phyloP scores from a whole-genome alignment of 345 rosid species.

The Pistacia vera region DNA sequence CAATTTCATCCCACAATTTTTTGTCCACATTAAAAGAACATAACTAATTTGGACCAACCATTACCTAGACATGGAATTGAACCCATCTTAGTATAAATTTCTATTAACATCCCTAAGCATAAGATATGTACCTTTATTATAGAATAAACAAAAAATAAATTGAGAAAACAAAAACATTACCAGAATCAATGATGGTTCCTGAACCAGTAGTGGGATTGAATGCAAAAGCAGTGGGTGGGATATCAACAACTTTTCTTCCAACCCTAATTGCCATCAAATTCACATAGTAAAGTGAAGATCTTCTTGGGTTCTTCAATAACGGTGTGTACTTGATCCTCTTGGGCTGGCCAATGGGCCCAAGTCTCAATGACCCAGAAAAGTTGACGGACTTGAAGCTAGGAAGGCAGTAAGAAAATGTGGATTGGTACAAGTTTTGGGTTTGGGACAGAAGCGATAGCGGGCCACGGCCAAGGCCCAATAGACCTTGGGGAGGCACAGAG shows the following conservation, averaged over 20 bases:
- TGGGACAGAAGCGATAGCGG: slow-evolving; percentile 80
- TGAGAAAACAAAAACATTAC: slow-evolving; percentile 29
- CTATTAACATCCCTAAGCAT: too few species aligned
- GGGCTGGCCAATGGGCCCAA: slow-evolving; percentile 86
- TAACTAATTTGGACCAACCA: neutral
- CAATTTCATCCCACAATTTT: neutral
- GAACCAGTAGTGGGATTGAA: slow-evolving; percentile 76
- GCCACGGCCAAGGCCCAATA: slow-evolving; percentile 87
- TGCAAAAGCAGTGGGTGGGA: slow-evolving; percentile 70
- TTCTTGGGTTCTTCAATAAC: slow-evolving; percentile 71
- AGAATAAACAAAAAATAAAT: too few species aligned
- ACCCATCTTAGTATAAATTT: too few species aligned
- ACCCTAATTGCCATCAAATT: slow-evolving; percentile 74
- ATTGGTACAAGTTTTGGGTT: slow-evolving; percentile 63
- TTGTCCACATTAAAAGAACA: neutral
- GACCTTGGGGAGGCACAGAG: slow-evolving; percentile 84
- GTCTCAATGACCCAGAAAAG: slow-evolving; percentile 86
- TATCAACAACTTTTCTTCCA: slow-evolving; percentile 67
- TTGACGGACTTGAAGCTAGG: slow-evolving; percentile 71
- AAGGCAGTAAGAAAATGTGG: slow-evolving; percentile 91
- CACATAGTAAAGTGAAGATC: slow-evolving; percentile 87
- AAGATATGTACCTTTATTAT: neutral
- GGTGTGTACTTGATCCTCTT: slow-evolving; percentile 74
- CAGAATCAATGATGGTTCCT: slow-evolving; percentile 93
- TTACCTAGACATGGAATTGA: neutral